phyloP scores from a whole-genome alignment of 805 yeast genomes.

The Scheffersomyces spartinae region DNA sequence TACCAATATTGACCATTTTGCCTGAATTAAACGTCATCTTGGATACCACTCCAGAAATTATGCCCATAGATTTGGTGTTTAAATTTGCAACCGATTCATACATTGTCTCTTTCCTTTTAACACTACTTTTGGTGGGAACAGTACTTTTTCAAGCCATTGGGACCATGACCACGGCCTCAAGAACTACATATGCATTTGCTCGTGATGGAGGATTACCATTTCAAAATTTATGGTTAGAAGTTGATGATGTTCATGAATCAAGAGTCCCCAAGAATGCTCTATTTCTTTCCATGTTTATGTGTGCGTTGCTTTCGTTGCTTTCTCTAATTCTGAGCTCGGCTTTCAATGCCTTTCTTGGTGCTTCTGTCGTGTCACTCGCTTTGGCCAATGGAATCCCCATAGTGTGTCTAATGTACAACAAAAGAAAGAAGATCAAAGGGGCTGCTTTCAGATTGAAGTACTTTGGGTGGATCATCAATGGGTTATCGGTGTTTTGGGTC shows the following conservation, averaged over 20 bases:
- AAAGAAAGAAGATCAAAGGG: slow-evolving; percentile 50
- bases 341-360: slow-evolving; percentile 75
- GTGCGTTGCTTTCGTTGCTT: slow-evolving; percentile 48
- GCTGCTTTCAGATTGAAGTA: slow-evolving; percentile 54
- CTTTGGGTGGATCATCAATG: slow-evolving; percentile 55
- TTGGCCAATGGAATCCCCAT: slow-evolving; percentile 73
- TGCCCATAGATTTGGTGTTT: slow-evolving; percentile 73
- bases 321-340: slow-evolving; percentile 65
- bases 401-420: slow-evolving; percentile 45
- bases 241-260: slow-evolving; percentile 43
- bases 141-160: slow-evolving; percentile 70
- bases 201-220: slow-evolving; percentile 75
- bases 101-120: slow-evolving; percentile 57
- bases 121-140: slow-evolving; percentile 55
- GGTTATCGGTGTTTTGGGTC: slow-evolving; percentile 50
- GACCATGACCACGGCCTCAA: slow-evolving; percentile 67
- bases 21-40: slow-evolving; percentile 51
- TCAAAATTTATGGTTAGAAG: slow-evolving; percentile 51
- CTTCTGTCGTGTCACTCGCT: slow-evolving; percentile 65
- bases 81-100: slow-evolving; percentile 58
- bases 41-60: slow-evolving; percentile 49
- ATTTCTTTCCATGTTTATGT: slow-evolving; percentile 49
- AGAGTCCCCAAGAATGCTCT: slow-evolving; percentile 64
- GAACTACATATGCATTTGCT: slow-evolving; percentile 74
- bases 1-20: slow-evolving; percentile 60